Conservation (phyloP, 1,139 yeast species). For the Wickerhamomyces sp. region DNA sequence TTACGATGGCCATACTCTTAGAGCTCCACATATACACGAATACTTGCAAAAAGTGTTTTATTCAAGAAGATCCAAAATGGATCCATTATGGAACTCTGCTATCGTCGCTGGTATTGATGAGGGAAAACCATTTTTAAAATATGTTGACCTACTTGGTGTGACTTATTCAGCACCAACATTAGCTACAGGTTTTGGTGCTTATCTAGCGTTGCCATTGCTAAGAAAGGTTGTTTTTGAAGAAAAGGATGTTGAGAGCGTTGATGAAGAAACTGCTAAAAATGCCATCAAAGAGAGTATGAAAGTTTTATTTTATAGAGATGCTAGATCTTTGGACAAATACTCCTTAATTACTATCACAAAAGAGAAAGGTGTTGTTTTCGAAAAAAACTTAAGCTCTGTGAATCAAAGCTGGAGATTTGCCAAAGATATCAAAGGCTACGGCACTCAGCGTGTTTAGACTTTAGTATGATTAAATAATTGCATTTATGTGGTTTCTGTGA, state of each 20-base stretch:
- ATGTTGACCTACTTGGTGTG: constrained; percentile 89
- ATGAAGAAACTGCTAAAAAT: constrained; percentile 70
- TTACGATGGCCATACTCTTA: constrained; percentile 61
- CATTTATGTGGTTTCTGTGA: too few species aligned
- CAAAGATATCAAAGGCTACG: constrained; percentile 82
- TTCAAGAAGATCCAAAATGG: constrained; percentile 84
- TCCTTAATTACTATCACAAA: constrained; percentile 74
- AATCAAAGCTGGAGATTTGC: constrained; percentile 93
- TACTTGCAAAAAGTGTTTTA: constrained; percentile 83
- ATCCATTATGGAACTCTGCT: constrained; percentile 94
- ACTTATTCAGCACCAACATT: constrained; percentile 83
- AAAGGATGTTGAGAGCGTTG: constrained; percentile 60
- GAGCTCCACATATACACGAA: constrained; percentile 86
- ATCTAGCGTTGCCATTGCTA: constrained; percentile 87
- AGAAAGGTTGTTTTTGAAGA: constrained; percentile 82
- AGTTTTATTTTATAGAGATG: constrained; percentile 93
- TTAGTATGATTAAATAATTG: too few species aligned
- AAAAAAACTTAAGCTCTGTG: constrained; percentile 57
- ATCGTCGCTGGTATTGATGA: constrained; percentile 87
- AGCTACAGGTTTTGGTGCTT: constrained; percentile 97
- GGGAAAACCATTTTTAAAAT: constrained; percentile 68
- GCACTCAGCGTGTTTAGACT: constrained; percentile 48
- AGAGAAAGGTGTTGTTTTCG: constrained; percentile 55
- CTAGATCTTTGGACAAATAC: constrained; percentile 85
- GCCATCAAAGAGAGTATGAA: constrained; percentile 85